A percentile compares a stretch with the other conserved stretches of the same genome.
Conservation (phyloP, 306 rosid genomes). For the Purshia tridentata region DNA sequence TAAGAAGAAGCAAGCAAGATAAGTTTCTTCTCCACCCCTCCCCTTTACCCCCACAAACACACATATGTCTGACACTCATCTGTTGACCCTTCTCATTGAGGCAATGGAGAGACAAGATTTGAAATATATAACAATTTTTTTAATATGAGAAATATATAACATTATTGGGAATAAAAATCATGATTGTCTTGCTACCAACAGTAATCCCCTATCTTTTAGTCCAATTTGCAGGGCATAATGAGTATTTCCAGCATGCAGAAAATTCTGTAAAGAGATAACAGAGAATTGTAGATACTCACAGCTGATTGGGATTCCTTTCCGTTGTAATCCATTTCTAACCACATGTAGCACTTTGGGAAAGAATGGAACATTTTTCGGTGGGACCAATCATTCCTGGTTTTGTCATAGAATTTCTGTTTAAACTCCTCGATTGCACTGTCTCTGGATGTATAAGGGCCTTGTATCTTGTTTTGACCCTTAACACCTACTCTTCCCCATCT, state of each 20-base stretch:
- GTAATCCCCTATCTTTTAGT: neutral
- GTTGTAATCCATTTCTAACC: constrained; percentile 91
- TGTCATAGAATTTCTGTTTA: constrained; percentile 61
- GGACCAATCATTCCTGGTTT: constrained; percentile 80
- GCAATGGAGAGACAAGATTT: neutral
- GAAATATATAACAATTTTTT: neutral
- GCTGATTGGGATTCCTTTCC: constrained; percentile 48
- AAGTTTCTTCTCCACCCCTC: neutral
- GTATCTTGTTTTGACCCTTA: constrained; percentile 76
- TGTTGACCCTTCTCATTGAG: neutral
- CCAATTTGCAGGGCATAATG: constrained; percentile 3
- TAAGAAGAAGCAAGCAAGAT: constrained; percentile 25
- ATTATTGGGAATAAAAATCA: neutral
- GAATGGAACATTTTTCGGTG: constrained; percentile 49
- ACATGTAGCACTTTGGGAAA: constrained; percentile 62
- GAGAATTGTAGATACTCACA: constrained; percentile 53
- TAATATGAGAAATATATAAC: neutral
- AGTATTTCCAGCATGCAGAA: constrained; percentile 8
- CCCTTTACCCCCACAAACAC: neutral
- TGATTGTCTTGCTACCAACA: neutral
- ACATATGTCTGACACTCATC: neutral
- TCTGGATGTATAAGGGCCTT: constrained; percentile 58
- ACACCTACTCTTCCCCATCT: constrained; percentile 98
- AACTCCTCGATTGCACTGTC: constrained; percentile 62
- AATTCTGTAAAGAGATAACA: constrained; percentile 17